phyloP scores from a whole-genome alignment of 352 stramenopile genomes.

The Stramenopiles sp. region DNA sequence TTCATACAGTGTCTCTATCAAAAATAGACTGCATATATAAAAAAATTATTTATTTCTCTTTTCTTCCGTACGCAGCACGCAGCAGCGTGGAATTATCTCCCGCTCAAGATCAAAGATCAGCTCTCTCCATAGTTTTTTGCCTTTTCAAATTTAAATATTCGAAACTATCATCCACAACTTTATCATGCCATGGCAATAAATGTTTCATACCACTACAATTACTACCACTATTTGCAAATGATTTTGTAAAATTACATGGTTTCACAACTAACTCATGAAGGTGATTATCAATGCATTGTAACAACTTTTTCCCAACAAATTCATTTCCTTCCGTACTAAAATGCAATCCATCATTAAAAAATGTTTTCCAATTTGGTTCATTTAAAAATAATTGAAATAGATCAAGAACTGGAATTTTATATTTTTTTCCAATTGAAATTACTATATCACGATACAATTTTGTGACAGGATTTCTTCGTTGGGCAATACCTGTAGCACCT shows the following conservation, averaged over 20 bases:
- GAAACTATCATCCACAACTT: background rate
- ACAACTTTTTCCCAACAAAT: background rate
- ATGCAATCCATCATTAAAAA: background rate
- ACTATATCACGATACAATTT: background rate
- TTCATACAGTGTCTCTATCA: no score
- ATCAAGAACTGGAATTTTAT: background rate
- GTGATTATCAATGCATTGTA: background rate
- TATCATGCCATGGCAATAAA: background rate
- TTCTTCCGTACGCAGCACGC: no score
- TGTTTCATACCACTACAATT: background rate
- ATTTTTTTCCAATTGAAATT: background rate
- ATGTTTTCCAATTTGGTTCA: background rate
- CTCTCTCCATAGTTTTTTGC: no score
- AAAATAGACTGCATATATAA: no score
- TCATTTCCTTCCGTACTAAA: background rate
- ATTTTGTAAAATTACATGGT: background rate
- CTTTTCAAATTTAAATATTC: background rate
- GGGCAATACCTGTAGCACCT: background rate
- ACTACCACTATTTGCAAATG: background rate
- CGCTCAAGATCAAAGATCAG: no score
- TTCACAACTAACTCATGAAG: background rate
- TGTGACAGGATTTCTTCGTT: background rate
- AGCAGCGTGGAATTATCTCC: no score
- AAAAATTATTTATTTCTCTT: no score
- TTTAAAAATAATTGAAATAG: background rate